Evolutionary conservation across 2,329 filamentous ascomycete genomes (phyloP).

Genomic region (Arthrinium phaeospermum): DNA sequence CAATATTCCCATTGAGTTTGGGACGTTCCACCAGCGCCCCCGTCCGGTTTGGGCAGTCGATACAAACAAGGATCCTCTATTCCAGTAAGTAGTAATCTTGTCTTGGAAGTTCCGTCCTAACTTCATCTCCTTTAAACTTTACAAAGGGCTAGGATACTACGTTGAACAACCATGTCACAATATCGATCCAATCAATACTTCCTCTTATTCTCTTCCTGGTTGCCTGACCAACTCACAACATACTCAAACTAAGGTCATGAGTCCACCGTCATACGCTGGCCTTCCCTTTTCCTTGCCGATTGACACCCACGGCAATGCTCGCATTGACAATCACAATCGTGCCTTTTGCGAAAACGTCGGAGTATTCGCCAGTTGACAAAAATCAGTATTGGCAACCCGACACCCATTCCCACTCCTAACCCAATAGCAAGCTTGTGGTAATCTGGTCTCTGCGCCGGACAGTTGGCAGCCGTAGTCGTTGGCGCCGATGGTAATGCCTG

Average conservation of each 20-base stretch:
- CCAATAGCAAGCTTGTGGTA: not conserved
- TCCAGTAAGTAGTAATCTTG: not conserved
- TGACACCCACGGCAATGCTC: not conserved
- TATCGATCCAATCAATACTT: not conserved
- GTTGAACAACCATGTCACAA: not conserved
- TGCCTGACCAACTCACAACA: not conserved
- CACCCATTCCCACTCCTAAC: not conserved
- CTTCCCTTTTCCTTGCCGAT: too few relatives aligned
- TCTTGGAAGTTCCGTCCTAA: not conserved
- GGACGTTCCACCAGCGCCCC: not conserved
- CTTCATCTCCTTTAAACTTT: not conserved
- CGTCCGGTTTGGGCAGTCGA: not conserved
- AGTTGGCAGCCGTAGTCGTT: not conserved
- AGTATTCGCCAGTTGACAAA: conserved; percentile 1
- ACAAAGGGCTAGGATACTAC: not conserved
- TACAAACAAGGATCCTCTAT: not conserved
- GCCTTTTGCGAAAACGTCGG: not conserved
- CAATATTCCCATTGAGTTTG: not conserved
- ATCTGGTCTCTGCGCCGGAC: not conserved
- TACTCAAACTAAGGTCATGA: not conserved
- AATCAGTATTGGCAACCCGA: not conserved
- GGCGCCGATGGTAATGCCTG: not conserved
- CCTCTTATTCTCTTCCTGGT: not conserved
- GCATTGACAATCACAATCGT: not conserved
- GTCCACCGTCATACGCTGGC: not conserved